Base-by-base conservation (phyloP, 352 stramenopile species). In the Globisporangium polare region DNA sequence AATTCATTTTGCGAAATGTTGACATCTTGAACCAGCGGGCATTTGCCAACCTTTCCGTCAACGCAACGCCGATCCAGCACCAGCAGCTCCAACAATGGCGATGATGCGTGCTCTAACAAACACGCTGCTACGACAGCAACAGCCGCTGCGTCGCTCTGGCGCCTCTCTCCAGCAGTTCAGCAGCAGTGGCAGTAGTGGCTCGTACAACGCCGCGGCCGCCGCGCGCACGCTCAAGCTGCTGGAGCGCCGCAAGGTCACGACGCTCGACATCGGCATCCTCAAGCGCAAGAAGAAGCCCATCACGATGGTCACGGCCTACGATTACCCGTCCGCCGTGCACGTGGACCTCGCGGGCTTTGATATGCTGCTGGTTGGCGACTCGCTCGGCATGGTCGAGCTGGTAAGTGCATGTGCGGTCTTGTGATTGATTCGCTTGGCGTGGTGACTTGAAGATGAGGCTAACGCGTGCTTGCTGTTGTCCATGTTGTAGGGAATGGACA, bases 241-340 rank as follows among this genome's bases (percentile, higher is more conserved):
- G 61, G 80, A 95, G 73, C 80, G 86, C 3, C 80, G 83, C 63
- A 95, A 95, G 72, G 82, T 95, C 58, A 88, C 83, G 61, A 93
- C 86, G 60, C 66, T 90, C 6, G 86, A 95, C 62, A 73, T 95
- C 22, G 79, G 83, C 65, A 89, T 93, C 68, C 82, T 92, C 67
- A 97, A 98, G 75, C 79, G 90, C 71, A 97, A 97, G 68, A 89
- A 91, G 31, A 94, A 98, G 50, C 97, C 97, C 49, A 99, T 99
- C 62, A 98, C 92, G n/a, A 99, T 99, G 96, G 92, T 99, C 24
- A 99, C 97, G 31, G 97, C 97, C 5, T 99, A 99, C 72, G 94
- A 99, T 74, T 99, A 98, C 74, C 97, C 86, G 39, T 94, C 81
- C 12, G 96, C 97, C 0, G 83, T 99, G 42, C 97, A 99, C 72